These are phyloP conservation scores for Aspergillus incahuasiensis DNA, from an alignment of 495 filamentous ascomycete genomes.

Conservation along the genomic window DNA sequence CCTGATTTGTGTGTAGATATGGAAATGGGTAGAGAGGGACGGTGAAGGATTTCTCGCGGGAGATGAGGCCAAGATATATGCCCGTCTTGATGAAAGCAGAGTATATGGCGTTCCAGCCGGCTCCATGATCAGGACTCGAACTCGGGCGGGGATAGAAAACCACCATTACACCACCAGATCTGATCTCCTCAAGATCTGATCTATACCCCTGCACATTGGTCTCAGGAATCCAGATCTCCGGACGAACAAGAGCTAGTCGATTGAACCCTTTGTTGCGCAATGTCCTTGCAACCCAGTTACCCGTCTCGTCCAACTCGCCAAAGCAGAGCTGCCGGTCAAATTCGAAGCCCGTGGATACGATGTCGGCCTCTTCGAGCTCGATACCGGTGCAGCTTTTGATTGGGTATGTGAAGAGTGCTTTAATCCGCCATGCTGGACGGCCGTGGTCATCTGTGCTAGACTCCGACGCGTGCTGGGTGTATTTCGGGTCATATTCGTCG, in stretches of 20 bases:
- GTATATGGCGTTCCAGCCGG: conserved; percentile 6
- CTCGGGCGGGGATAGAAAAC: conserved; percentile 31
- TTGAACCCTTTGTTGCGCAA: conserved; percentile 64
- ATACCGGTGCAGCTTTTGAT: conserved; percentile 83
- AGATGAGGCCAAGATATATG: conserved; percentile 21
- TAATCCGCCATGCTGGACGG: conserved; percentile 52
- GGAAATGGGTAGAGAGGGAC: conserved; percentile 62
- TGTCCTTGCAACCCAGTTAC: conserved; percentile 72
- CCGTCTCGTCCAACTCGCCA: conserved; percentile 53
- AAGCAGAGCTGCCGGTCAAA: conserved; percentile 85
- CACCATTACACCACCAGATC: conserved; percentile 35
- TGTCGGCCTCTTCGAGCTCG: conserved; percentile 61
- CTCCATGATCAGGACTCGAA: neutral
- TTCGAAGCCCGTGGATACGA: conserved; percentile 68
- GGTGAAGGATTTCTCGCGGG: conserved; percentile 39
- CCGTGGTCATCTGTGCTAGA: conserved; percentile 14
- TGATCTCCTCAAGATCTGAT: conserved; percentile 34
- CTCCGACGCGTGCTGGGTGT: conserved; percentile 23
- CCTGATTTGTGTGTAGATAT: conserved; percentile 40
- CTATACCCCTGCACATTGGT: conserved; percentile 41
- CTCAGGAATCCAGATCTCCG: conserved; percentile 79
- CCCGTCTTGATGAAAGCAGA: conserved; percentile 12
- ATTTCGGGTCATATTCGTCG: conserved; percentile 37
- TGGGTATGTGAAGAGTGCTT: conserved; percentile 82
- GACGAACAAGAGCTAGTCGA: conserved; percentile 63